Percentiles rank a stretch among this genome's conserved stretches.
Conservation (phyloP, 1,284 basidiomycete genomes). For the Ceratobasidium sp. region DNA sequence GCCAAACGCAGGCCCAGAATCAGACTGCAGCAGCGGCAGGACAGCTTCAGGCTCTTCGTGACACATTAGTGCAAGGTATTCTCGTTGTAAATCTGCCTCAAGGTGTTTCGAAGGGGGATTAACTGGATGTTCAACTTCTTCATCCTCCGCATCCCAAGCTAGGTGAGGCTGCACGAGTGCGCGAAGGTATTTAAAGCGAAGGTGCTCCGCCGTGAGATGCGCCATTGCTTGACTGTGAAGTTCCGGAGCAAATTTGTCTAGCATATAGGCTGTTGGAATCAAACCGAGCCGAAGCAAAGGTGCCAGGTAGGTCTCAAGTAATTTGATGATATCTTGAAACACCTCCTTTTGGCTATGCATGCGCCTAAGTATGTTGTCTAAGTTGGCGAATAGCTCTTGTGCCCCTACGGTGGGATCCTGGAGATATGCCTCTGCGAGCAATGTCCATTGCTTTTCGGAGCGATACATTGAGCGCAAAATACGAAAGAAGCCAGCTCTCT, state of each 20-base stretch:
- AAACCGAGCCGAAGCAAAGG: slow-evolving; percentile 75
- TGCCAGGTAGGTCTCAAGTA: slow-evolving; percentile 49
- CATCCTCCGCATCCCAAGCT: slow-evolving; percentile 54
- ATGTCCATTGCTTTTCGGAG: slow-evolving; percentile 79
- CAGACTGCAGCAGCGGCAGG: slow-evolving; percentile 71
- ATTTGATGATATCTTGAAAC: not conserved
- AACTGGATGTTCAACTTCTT: slow-evolving; percentile 36
- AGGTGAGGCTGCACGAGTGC: slow-evolving; percentile 73
- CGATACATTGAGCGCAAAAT: slow-evolving; percentile 86
- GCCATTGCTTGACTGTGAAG: slow-evolving; percentile 70
- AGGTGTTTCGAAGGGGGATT: slow-evolving; percentile 58
- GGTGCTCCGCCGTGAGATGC: slow-evolving; percentile 58
- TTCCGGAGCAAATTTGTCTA: slow-evolving; percentile 74
- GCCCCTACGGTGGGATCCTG: slow-evolving; percentile 76
- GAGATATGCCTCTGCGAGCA: slow-evolving; percentile 76
- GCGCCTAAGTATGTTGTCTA: slow-evolving; percentile 70
- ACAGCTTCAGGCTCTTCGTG: slow-evolving; percentile 72
- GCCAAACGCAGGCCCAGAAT: slow-evolving; percentile 68
- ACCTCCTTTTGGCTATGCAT: not conserved
- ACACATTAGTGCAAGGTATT: slow-evolving; percentile 80
- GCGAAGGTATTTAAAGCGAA: slow-evolving; percentile 81
- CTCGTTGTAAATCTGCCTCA: slow-evolving; percentile 59
- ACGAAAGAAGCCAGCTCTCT: slow-evolving; percentile 87
- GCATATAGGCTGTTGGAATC: slow-evolving; percentile 73
- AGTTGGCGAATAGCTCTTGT: slow-evolving; percentile 68